Base-by-base conservation (phyloP, 2,329 filamentous ascomycete genomes). In the Claviceps cyperi region DNA sequence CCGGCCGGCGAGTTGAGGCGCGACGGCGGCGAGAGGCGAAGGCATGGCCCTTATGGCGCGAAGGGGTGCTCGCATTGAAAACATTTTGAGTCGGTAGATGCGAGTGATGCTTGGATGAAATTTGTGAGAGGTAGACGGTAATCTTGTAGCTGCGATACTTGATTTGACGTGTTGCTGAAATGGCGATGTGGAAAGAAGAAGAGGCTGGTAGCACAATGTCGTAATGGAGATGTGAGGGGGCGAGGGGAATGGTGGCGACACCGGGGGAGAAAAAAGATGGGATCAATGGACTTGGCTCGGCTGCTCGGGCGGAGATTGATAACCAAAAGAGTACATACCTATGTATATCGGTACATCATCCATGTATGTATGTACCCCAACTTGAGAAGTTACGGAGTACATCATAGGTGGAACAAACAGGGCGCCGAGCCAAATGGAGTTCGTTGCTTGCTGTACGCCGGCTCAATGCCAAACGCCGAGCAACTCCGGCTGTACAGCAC, bases 1-100 rank as follows among this genome's bases (percentile, higher is more conserved):
- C 36, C 64, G 66, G 45, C 68, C 62, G 39, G 64, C 58, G 53
- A 64, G 59, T 22, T 66, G 71, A 49, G 55, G 38, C 17, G 51
- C 51, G 28, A 37, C 37, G 37, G 53, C 51, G 17, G 52, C 52
- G 45, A 55, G 46, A 48, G 53, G 49, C 49, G 48, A 48, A 17
- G 53, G 49, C 49, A 55, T 38, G 35, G 53, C 52, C 47, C 54
- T 52, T 28, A 55, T 37, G 24, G 50, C 19, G 21, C 54, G 54
- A 40, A 54, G 49, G 1, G 54, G 51, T 46, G 51, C 50, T 44
- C 55, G 48, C 50, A 55, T 46, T 46, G 51, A 51, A 45, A 55
- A 54, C 55, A 56, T 56, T 22, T 44, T 45, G 38, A 50, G 8
- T 3, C 9, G 3, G 5, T 32, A 9, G 14, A 4, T 47, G 38